Evolutionary conservation across 78 protist genomes (phyloP), one percentile per base, ranked within the genome.

Genomic region (Dictyostelium discoideum): DNA sequence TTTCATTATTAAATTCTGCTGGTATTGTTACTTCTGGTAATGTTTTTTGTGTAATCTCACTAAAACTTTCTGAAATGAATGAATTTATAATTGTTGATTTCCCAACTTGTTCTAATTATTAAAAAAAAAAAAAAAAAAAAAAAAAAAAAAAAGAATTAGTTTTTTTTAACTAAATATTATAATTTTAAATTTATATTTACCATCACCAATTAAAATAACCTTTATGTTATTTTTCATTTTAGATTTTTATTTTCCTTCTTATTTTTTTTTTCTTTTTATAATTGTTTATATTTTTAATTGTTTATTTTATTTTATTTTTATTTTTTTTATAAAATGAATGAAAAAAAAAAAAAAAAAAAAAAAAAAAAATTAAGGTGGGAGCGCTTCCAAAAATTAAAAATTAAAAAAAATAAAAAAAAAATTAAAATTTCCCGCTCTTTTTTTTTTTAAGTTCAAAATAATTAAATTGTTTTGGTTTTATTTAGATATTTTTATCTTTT

Each of bases 21-120:
- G 95, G 81, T 18, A 83, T 63, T 0, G 84, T 90, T 9, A 90
- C 54, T n/a, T 90, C 95, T 50, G 95, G 95, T 72, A 90, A 57
- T 3, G 74, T 18, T 37, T 50, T 63, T 90, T 50, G 88, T 18
- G 54, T 65, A 22, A 6, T 44, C 11, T 90, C 88, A 14, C 40
- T 77, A 50, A 90, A 90, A 5, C 39, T 13, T 40, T 48, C 88
- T 29, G 13, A 65, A 22, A 90, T 77, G 3, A 82, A 82, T 50
- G 95, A 82, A 20, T 46, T 42, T 22, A 90, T 90, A 22, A 90
- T 82, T 9, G 76, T 90, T 22, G 88, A 37, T 72, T 90, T 90
- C 22, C 95, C 95, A 44, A 90, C 95, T 13, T 46, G 37, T 42
- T 80, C 95, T 26, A 20, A 3, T 42, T 60, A 22, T n/a, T 1